Evolutionary conservation across 805 yeast species (phyloP), one percentile per base, ranked within the genome.

Genomic region (Candida incommunis): DNA sequence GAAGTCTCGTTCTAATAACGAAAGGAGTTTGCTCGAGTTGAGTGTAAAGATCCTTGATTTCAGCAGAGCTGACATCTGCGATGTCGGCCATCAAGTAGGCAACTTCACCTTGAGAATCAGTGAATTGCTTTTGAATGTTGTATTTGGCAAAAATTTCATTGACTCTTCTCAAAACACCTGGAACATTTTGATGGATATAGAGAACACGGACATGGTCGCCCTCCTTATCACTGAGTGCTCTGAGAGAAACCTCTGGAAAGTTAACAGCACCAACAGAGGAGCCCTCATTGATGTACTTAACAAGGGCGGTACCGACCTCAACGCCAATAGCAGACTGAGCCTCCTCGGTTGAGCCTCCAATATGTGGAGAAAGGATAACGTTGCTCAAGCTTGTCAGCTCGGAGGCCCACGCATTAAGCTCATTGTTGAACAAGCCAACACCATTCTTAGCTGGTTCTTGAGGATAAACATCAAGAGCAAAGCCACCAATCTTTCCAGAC

Each of bases 301-400:
- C 72, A 58, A 92, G 73, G 34, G 95, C 79, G 41, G 82, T 72
- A 49, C 81, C 85, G 50, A 92, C 98, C 70, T 92, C 98, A 49
- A 90, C 71, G 69, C 98, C 98, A 60, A 92, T 92, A 35, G 97
- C 95, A 46, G 84, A 75, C 74, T 92, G 98, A 31, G 98, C 98
- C 72, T 92, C 98, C 67, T 90, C 97, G 42, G 98, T 92, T 43
- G 96, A 87, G 54, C 98, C 98, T 68, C 98, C 98, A 56, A 92
- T 92, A 63, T 92, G 98, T 26, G 98, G 98, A 45, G 97, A 81
- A 59, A 92, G 74, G 53, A 92, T 87, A 50, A 90, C 78, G 67
- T 92, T 92, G 68, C 88, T 78, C 62, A 87, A 74, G 9, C 82
- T 69, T 54, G 78, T 74, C 56, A 92, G 74, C 62, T 88, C 96